A percentile compares a stretch with the other conserved stretches of the same genome.
phyloP scores from a whole-genome alignment of 2,329 filamentous ascomycete species.

The Colletotrichum navitas region DNA sequence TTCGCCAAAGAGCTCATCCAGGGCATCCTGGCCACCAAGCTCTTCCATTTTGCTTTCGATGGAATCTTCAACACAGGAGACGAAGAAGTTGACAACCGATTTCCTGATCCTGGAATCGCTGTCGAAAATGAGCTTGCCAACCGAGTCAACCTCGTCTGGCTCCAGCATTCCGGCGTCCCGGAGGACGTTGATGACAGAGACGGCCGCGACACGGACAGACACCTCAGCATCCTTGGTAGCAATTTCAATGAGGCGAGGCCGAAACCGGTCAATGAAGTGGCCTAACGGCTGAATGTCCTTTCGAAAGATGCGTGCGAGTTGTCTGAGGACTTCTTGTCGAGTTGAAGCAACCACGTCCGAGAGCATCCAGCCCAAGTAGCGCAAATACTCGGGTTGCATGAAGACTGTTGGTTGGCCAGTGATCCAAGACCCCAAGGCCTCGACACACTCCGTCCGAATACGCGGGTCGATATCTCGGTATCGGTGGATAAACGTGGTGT shows the following conservation, averaged over 20 bases:
- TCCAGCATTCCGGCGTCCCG: constrained; percentile 89
- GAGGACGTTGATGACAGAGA: constrained; percentile 85
- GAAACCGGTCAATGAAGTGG: constrained; percentile 93
- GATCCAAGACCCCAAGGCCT: constrained; percentile 91
- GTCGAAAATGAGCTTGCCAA: constrained; percentile 92
- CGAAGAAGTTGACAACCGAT: constrained; percentile 91
- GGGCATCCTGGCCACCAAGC: constrained; percentile 81
- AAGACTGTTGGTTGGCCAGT: constrained; percentile 86
- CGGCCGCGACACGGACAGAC: constrained; percentile 81
- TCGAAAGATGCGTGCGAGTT: constrained; percentile 83
- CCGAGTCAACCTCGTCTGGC: constrained; percentile 88
- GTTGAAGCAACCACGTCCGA: constrained; percentile 83
- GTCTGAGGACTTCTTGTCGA: constrained; percentile 86
- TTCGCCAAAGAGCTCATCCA: constrained; percentile 80
- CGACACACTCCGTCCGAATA: constrained; percentile 89
- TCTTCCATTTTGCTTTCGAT: constrained; percentile 86
- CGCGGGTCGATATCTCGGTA: constrained; percentile 94
- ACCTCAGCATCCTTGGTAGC: constrained; percentile 87
- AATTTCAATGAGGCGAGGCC: constrained; percentile 90
- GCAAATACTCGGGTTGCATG: constrained; percentile 89
- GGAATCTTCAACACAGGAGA: constrained; percentile 85
- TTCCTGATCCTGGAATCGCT: constrained; percentile 86
- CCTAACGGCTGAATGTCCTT: constrained; percentile 86
- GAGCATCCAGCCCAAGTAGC: constrained; percentile 95
- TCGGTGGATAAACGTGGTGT: constrained; percentile 93